Conservation (phyloP, 75 land plant species). For the Sequoia sempervirens region DNA sequence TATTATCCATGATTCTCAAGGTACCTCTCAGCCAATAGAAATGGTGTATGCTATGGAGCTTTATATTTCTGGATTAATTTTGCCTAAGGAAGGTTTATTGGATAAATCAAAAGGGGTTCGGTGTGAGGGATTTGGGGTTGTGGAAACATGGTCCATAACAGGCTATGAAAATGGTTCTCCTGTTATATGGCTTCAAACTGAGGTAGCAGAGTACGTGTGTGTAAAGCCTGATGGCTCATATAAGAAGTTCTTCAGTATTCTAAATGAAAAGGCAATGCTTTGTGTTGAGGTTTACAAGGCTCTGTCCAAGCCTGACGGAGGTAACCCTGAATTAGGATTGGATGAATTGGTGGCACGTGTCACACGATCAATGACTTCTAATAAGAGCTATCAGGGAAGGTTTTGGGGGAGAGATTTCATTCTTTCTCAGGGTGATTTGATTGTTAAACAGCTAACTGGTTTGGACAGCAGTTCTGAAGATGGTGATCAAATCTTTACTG, state of each 20-base stretch:
- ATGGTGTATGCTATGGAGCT: conserved; percentile 55
- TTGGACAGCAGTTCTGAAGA: conserved; percentile 60
- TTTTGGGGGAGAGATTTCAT: conserved; percentile 57
- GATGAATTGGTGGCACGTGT: conserved; percentile 77
- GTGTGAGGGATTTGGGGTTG: conserved; percentile 80
- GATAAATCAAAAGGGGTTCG: conserved; percentile 62
- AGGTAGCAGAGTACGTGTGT: conserved; percentile 72
- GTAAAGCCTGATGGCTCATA: conserved; percentile 63
- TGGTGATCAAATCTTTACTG: conserved; percentile 50
- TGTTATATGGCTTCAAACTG: conserved; percentile 62
- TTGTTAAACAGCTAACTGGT: conserved; percentile 63
- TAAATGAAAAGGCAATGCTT: conserved; percentile 64
- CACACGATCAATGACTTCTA: conserved; percentile 50
- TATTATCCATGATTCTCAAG: conserved; percentile 65
- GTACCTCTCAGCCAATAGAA: conserved; percentile 54
- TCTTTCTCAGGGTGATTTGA: conserved; percentile 58
- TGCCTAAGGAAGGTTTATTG: conserved; percentile 42
- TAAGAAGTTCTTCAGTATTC: conserved; percentile 52
- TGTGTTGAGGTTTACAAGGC: conserved; percentile 73
- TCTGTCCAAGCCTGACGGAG: conserved; percentile 64
- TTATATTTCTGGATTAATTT: conserved; percentile 59
- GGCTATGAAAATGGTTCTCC: conserved; percentile 86
- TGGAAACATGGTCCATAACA: conserved; percentile 79
- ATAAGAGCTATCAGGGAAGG: conserved; percentile 32
- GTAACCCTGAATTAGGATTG: conserved; percentile 60